Percentiles rank a stretch among this genome's conserved stretches.
phyloP scores from a whole-genome alignment of 1,284 basidiomycete species.

The Pseudozyma flocculosa region DNA sequence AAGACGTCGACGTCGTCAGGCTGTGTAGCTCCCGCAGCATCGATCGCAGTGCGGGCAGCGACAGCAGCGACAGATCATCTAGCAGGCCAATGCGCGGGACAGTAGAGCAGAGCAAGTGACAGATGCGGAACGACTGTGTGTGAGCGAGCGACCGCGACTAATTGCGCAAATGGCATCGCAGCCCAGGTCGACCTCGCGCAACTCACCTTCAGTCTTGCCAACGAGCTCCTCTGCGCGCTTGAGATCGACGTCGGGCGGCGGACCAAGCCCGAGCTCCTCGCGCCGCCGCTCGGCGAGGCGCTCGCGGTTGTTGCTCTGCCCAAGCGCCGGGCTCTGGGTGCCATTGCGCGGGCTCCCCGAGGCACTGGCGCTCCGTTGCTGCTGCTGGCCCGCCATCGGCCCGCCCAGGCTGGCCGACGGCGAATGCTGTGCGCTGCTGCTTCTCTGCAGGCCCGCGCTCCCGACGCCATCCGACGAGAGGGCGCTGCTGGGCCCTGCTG shows the following conservation, averaged over 20 bases:
- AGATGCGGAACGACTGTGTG: too few relatives aligned
- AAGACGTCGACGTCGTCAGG: conserved; percentile 40
- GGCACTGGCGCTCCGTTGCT: conserved; percentile 7
- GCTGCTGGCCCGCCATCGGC: conserved; percentile 2
- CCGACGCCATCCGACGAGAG: too few relatives aligned
- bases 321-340: conserved; percentile 20
- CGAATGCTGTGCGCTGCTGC: too few relatives aligned
- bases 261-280: conserved; percentile 40
- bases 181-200: too few relatives aligned
- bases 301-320: conserved; percentile 25
- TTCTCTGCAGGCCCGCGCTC: too few relatives aligned
- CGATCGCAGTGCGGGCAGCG: conserved; percentile 46
- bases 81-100: not conserved
- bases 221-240: conserved; percentile 39
- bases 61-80: conserved; percentile 48
- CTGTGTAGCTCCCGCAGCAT: conserved; percentile 41
- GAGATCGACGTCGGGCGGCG: conserved; percentile 34
- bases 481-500: too few relatives aligned
- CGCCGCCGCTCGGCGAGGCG: conserved; percentile 36
- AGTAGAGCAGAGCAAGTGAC: not conserved
- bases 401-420: too few relatives aligned
- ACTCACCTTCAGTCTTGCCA: conserved; percentile 24
- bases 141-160: too few relatives aligned
- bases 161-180: too few relatives aligned
- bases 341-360: conserved; percentile 33